Evolutionary conservation across 139 green algal species (phyloP).

Genomic region (Spirogloea muscicola): DNA sequence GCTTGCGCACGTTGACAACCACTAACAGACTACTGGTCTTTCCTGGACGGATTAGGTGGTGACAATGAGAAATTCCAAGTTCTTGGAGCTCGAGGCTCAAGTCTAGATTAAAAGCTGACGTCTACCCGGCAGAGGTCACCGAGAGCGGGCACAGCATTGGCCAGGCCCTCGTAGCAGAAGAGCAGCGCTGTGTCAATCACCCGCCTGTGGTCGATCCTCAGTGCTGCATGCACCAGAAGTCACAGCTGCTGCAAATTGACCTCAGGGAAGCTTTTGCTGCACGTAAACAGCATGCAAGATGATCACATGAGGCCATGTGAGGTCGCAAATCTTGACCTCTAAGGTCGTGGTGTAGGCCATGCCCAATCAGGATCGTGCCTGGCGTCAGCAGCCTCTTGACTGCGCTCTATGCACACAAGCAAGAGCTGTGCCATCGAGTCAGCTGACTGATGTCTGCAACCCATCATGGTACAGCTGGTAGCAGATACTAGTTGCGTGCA

Average conservation of each 20-base stretch:
- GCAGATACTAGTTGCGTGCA: background rate
- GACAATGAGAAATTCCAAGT: too few species aligned
- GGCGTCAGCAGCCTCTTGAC: constrained; percentile 17
- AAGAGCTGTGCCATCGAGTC: background rate
- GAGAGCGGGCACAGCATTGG: constrained; percentile 22
- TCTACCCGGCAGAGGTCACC: constrained; percentile 35
- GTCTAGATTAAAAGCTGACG: constrained; percentile 4
- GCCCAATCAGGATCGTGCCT: constrained; percentile 48
- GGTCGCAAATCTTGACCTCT: too few species aligned
- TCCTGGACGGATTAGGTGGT: too few species aligned
- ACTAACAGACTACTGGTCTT: too few species aligned
- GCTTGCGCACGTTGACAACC: too few species aligned
- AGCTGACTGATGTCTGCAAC: constrained; percentile 4
- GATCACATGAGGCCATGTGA: background rate
- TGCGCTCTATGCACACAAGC: constrained; percentile 1
- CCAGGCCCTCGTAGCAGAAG: constrained; percentile 41
- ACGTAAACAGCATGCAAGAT: background rate
- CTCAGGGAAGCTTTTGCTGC: too few species aligned
- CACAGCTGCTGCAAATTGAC: too few species aligned
- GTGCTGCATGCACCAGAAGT: background rate
- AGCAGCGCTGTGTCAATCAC: constrained; percentile 53
- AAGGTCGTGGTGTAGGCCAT: constrained; percentile 50
- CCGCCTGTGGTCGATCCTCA: constrained; percentile 50
- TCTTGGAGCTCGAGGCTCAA: background rate
- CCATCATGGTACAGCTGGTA: too few species aligned